A percentile compares a stretch with the other conserved stretches of the same genome.
phyloP scores from a whole-genome alignment of 192 early-diverging fungal genomes.

The Umbelopsis sp. region DNA sequence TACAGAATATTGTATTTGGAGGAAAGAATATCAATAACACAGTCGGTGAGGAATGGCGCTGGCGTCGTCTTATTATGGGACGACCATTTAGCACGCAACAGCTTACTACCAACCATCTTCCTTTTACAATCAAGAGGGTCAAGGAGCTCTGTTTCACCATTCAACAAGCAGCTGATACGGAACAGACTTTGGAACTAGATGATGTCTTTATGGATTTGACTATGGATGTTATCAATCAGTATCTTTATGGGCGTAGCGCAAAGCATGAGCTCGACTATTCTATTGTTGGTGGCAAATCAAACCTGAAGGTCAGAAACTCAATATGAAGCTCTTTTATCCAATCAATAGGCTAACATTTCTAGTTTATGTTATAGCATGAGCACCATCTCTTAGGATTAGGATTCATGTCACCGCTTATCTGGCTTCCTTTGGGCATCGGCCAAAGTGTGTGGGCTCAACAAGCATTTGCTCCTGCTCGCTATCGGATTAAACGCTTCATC shows the following conservation, averaged over 20 bases:
- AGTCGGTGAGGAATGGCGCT: constrained; percentile 42
- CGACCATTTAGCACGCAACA: constrained; percentile 38
- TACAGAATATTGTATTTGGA: constrained; percentile 40
- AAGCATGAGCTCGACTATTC: constrained; percentile 25
- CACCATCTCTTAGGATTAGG: constrained; percentile 25
- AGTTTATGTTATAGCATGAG: constrained; percentile 11
- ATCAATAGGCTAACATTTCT: background rate
- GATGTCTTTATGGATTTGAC: constrained; percentile 35
- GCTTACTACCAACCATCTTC: constrained; percentile 33
- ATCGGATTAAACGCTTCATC: constrained; percentile 35
- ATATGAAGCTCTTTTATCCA: background rate
- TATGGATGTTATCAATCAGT: constrained; percentile 44
- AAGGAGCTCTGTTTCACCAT: background rate
- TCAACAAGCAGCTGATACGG: constrained; percentile 5
- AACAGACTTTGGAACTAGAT: constrained; percentile 33
- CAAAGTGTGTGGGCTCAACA: constrained; percentile 38
- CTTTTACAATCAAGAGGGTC: constrained; percentile 29
- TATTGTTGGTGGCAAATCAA: constrained; percentile 28
- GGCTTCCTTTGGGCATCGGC: constrained; percentile 35
- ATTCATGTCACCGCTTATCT: constrained; percentile 30
- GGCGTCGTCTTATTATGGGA: constrained; percentile 38
- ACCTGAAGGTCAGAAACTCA: constrained; percentile 33
- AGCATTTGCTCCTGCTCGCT: constrained; percentile 28
- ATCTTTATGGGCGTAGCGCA: constrained; percentile 38
- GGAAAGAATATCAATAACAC: constrained; percentile 38